Evolutionary conservation across 2,329 filamentous ascomycete genomes (phyloP).

Genomic region (Epichloe uncinata): DNA sequence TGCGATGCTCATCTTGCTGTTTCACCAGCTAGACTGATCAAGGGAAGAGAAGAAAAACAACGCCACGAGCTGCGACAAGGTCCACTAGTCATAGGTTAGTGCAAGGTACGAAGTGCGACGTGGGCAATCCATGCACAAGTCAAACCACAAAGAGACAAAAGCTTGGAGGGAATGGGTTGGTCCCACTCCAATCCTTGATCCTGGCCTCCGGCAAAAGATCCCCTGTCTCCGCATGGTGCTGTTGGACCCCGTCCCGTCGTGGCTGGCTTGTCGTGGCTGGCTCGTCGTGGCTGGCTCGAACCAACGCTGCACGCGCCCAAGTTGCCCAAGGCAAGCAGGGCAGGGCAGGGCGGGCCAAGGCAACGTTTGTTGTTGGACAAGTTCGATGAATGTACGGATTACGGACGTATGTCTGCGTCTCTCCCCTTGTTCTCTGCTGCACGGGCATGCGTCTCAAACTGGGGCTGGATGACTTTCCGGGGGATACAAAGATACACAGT

Average conservation of each 20-base stretch:
- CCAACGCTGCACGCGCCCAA: neutral
- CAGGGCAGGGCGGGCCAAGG: neutral
- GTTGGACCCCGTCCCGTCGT: neutral
- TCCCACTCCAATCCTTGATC: neutral
- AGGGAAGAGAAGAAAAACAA: neutral
- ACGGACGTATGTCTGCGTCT: neutral
- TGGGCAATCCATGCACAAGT: neutral
- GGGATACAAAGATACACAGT: slow-evolving; percentile 1
- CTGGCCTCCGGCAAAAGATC: slow-evolving; percentile 1
- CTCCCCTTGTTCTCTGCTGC: slow-evolving; percentile 1
- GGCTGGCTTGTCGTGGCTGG: slow-evolving; percentile 1
- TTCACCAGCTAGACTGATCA: neutral
- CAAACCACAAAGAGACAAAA: neutral
- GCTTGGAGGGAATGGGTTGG: neutral
- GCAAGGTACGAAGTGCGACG: too few species aligned
- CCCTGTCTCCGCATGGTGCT: neutral
- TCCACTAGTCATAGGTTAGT: too few species aligned
- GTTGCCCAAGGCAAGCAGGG: neutral
- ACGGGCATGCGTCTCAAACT: neutral
- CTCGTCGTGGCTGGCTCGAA: slow-evolving; percentile 2
- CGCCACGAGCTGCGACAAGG: too few species aligned
- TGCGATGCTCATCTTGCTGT: neutral
- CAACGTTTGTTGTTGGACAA: neutral
- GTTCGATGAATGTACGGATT: neutral
- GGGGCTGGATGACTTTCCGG: neutral